Percentiles rank a stretch among this genome's conserved stretches.
Conservation (phyloP, 2,329 filamentous ascomycete species). For the Alternaria dauci region DNA sequence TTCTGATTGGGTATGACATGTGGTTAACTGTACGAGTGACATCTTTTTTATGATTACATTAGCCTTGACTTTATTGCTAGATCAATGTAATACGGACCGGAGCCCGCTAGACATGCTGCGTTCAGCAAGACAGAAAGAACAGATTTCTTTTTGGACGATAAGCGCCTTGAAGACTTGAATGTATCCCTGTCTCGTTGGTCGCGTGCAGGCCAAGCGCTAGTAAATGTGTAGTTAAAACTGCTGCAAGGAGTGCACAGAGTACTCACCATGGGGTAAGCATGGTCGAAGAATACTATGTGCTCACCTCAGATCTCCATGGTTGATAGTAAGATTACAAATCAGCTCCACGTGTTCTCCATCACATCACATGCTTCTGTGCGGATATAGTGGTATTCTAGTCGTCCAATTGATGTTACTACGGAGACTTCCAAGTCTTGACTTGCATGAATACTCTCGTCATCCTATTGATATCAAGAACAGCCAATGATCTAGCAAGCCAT, state of each 20-base stretch:
- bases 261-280: background rate
- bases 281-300: background rate
- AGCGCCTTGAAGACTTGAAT: background rate
- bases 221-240: background rate
- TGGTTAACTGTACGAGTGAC: background rate
- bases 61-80: background rate
- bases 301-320: background rate
- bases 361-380: background rate
- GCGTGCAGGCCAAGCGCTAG: background rate
- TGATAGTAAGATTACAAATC: accelerated
- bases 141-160: background rate
- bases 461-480: background rate
- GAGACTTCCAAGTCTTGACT: too few relatives aligned
- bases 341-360: background rate
- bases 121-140: background rate
- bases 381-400: background rate
- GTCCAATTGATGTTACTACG: too few relatives aligned
- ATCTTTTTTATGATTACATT: background rate
- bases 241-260: background rate
- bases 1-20: background rate
- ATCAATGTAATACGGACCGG: background rate
- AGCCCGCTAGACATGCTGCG: background rate
- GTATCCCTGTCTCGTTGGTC: background rate
- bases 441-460: background rate
- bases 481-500: background rate